Base-by-base conservation (phyloP, 106 monocot species). In the Dioscorea alata region DNA sequence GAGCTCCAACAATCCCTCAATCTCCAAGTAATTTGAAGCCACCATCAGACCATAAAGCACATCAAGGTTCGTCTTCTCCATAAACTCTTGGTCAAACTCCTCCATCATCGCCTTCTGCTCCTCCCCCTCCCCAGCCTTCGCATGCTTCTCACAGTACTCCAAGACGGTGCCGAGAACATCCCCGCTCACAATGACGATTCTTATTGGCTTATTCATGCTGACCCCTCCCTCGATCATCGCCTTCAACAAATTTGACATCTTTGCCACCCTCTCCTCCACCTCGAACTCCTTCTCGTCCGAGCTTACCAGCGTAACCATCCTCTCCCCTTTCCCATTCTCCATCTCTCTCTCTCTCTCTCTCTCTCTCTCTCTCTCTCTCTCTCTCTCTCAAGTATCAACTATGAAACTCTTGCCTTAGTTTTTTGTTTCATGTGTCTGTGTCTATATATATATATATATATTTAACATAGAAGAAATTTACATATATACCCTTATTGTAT, bases 141-240 rank as follows among this genome's bases (percentile, higher is more conserved):
- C 84, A 68, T 87, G 91, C 80, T 75, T 82, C 68, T 82, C 80
- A 81, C 84, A 82, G 70, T 82, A 91, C 74, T 91, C 82, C 57
- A 82, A 71, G 62, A 91, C 87, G 79, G 80, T 87, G 49, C 75
- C 23, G 28, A 91, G 84, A 67, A 87, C 82, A 74, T 67, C 70
- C 60, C 71, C 57, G 79, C 12, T 72, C 53, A 91, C 82, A 60
- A 85, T 82, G 16, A 79, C 72, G 48, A 91, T 71, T 0, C 84
- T 82, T 59, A 88, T 85, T 12, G 49, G 69, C 65, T 33, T 71
- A 23, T 70, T 82, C 20, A 77, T 74, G 77, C 82, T 77, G 53
- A 78, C 3, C 28, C 28, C 87, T 68, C 79, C 84, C 69, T 84
- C 79, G 73, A 88, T 88, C 84, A 85, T 82, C 71, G 71, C 67